Evolutionary conservation across 139 green algal genomes (phyloP).

Genomic region (Zygnema circumcarinatum): DNA sequence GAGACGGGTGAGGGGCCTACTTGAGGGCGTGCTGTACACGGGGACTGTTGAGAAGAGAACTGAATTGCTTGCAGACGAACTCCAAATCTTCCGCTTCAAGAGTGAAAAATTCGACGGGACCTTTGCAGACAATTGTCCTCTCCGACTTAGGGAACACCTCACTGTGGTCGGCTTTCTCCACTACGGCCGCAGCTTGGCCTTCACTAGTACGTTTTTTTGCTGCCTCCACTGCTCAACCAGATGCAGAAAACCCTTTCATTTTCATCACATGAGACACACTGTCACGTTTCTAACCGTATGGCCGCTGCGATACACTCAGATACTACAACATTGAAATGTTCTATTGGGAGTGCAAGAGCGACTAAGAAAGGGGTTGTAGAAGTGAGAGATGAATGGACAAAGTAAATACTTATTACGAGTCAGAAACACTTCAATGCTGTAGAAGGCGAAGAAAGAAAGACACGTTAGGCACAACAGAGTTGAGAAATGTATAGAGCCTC

Average conservation of each 20-base stretch:
- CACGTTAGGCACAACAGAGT: not conserved
- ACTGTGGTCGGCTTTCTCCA: no score
- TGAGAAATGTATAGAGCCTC: not conserved
- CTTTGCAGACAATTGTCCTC: constrained; percentile 34
- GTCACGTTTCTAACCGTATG: no score
- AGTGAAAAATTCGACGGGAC: constrained; percentile 43
- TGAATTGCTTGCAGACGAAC: constrained; percentile 46
- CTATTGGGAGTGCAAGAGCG: no score
- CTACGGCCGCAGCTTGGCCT: no score
- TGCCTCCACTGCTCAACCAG: not conserved
- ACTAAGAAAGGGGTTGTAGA: not conserved
- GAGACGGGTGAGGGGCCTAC: not conserved
- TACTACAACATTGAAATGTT: not conserved
- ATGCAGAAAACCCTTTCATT: constrained; percentile 1
- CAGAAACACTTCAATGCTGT: not conserved
- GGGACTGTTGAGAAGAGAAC: not conserved
- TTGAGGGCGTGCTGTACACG: not conserved
- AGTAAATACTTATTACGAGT: no score
- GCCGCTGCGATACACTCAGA: not conserved
- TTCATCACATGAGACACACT: not conserved
- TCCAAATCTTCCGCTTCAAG: constrained; percentile 43
- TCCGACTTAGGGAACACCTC: constrained; percentile 42
- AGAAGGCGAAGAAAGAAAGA: not conserved
- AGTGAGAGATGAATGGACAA: not conserved
- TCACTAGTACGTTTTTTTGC: no score